These are phyloP conservation scores for Amanita pallidorosea DNA, from an alignment of 768 basidiomycete genomes.

Conservation along the genomic window DNA sequence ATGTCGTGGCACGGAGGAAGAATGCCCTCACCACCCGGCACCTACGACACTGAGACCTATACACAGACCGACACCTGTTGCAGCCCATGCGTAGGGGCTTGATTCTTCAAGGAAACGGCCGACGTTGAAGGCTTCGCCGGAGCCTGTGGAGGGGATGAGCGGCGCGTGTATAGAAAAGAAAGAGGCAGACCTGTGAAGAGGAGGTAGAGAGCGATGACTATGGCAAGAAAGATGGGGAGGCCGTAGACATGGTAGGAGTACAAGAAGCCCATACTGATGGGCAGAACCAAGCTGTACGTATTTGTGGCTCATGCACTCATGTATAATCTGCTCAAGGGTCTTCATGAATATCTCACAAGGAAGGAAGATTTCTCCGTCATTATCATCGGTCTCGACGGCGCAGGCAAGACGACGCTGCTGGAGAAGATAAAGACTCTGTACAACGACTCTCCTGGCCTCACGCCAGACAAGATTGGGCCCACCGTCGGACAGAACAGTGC, in stretches of 20 bases:
- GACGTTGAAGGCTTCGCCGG: conserved; percentile 88
- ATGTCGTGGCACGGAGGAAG: background rate
- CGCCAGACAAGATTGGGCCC: conserved; percentile 88
- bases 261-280: conserved; percentile 32
- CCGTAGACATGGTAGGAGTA: conserved; percentile 56
- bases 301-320: too few relatives aligned
- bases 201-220: conserved; percentile 72
- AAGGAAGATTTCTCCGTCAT: conserved; percentile 91
- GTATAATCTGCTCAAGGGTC: conserved; percentile 91
- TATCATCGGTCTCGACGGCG: conserved; percentile 87
- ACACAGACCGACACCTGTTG: conserved; percentile 84
- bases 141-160: conserved; percentile 33
- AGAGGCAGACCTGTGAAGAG: conserved; percentile 69
- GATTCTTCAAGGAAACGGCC: conserved; percentile 91
- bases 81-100: conserved; percentile 88
- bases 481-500: conserved; percentile 97
- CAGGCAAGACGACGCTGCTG: conserved; percentile 85
- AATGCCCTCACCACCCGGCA: conserved; percentile 75
- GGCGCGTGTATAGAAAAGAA: background rate
- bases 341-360: conserved; percentile 84
- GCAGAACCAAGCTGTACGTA: conserved; percentile 6
- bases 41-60: conserved; percentile 91
- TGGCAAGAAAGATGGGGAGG: conserved; percentile 50
- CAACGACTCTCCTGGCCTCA: conserved; percentile 76
- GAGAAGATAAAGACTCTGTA: conserved; percentile 94